Conservation (phyloP, 257 asterid species). For the Solanum pimpinellifolium region DNA sequence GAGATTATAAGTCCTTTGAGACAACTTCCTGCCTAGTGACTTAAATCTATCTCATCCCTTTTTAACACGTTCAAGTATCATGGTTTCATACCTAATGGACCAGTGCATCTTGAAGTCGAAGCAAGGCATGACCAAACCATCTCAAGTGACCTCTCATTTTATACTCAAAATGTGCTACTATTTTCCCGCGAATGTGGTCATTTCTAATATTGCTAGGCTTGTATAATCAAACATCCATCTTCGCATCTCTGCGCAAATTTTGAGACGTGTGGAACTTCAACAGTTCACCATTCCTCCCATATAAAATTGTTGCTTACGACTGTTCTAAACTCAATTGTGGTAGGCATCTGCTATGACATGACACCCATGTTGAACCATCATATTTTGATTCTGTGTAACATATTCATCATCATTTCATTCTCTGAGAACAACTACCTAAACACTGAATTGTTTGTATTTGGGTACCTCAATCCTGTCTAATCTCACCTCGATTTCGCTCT, state of each 20-base stretch:
- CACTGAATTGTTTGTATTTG: background rate
- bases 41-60: background rate
- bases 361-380: background rate
- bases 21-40: background rate
- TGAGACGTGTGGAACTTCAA: background rate
- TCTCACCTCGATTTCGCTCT: background rate
- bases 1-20: background rate
- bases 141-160: background rate
- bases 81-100: background rate
- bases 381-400: background rate
- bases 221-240: background rate
- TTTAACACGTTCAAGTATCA: background rate
- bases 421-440: background rate
- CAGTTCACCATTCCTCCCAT: background rate
- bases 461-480: background rate
- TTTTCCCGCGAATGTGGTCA: background rate
- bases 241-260: background rate
- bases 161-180: background rate
- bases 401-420: background rate
- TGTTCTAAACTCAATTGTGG: background rate
- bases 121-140: background rate
- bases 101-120: background rate
- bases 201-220: background rate
- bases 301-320: background rate
- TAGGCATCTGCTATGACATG: background rate